These are phyloP conservation scores for Colletotrichum sp. DNA, from an alignment of 2,329 filamentous ascomycete genomes.

Conservation along the genomic window DNA sequence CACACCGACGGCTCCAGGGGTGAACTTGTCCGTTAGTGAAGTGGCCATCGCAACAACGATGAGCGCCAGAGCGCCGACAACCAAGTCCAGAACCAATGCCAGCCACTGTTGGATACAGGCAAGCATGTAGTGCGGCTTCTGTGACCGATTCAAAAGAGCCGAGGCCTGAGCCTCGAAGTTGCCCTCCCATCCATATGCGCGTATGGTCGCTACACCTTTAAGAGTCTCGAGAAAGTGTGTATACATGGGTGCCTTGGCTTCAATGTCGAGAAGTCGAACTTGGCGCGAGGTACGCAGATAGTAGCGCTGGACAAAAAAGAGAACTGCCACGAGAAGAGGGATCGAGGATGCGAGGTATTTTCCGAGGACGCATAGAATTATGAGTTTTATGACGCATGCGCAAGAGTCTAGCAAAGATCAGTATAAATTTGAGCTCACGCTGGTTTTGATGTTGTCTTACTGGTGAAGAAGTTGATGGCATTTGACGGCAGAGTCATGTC, in stretches of 20 bases:
- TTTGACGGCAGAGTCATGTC: not conserved
- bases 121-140: conserved; percentile 58
- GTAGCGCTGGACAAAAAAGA: conserved; percentile 27
- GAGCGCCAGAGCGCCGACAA: conserved; percentile 54
- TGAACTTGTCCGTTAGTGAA: conserved; percentile 26
- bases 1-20: conserved; percentile 28
- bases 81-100: conserved; percentile 53
- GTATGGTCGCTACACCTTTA: conserved; percentile 30
- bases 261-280: conserved; percentile 33
- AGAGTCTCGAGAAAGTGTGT: conserved; percentile 32
- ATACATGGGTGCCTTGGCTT: conserved; percentile 33
- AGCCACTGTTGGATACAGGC: conserved; percentile 60
- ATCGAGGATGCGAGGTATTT: conserved; percentile 28
- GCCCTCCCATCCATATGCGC: conserved; percentile 37
- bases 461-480: not conserved
- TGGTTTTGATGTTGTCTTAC: too few relatives aligned
- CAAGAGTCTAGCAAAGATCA: not conserved
- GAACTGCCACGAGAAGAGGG: conserved; percentile 25
- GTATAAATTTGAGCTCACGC: too few relatives aligned
- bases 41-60: not conserved
- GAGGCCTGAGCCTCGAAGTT: conserved; percentile 24
- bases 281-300: conserved; percentile 37
- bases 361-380: not conserved
- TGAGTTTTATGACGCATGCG: not conserved
- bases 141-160: conserved; percentile 41